phyloP scores from a whole-genome alignment of 176 grass and related monocot species.

The Alopecurus myosuroides region DNA sequence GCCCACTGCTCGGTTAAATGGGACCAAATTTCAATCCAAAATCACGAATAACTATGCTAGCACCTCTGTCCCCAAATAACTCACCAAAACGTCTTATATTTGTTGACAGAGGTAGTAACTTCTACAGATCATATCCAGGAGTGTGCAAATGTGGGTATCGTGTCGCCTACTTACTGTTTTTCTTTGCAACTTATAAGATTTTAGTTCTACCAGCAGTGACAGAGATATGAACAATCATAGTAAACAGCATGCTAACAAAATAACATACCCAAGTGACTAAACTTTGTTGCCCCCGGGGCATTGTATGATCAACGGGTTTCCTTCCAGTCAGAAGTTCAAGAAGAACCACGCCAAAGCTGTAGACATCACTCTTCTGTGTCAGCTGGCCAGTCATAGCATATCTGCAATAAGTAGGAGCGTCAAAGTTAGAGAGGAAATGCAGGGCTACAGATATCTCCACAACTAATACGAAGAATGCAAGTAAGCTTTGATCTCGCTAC shows the following conservation, averaged over 20 bases:
- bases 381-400: conserved; percentile 66
- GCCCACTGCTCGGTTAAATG: neutral
- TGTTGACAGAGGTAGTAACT: too few relatives aligned
- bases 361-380: conserved; percentile 57
- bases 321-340: conserved; percentile 63
- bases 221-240: neutral
- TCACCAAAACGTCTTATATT: too few relatives aligned
- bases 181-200: neutral
- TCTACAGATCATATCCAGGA: neutral
- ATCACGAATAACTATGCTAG: neutral
- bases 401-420: conserved; percentile 13
- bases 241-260: conserved; percentile 22
- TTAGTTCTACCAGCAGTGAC: neutral
- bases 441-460: neutral
- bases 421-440: neutral
- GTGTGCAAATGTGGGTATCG: neutral
- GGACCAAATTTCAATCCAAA: neutral
- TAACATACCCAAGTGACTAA: conserved; percentile 57
- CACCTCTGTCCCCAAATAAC: too few relatives aligned
- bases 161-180: conserved; percentile 1
- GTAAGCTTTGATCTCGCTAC: neutral
- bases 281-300: conserved; percentile 61
- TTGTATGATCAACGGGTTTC: conserved; percentile 61
- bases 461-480: neutral
- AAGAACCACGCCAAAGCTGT: conserved; percentile 59